These are phyloP conservation scores for Carex kokanica DNA, from an alignment of 176 grass and related monocot species.

Conservation along the genomic window DNA sequence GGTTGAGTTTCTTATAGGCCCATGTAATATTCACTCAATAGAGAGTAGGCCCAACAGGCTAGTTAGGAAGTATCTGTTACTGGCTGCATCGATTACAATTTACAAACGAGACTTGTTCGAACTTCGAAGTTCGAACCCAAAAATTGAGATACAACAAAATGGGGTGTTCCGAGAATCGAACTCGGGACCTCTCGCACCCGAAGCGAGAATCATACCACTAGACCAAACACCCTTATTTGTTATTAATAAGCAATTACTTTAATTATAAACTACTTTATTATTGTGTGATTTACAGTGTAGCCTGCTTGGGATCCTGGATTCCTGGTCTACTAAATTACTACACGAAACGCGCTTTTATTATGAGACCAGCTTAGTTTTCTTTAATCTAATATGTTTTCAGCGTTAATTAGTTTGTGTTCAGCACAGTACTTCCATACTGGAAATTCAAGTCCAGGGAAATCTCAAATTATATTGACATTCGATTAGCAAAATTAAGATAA, in stretches of 20 bases:
- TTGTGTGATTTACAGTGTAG: too few species aligned
- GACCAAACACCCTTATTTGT: conserved; percentile 43
- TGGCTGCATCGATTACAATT: too few species aligned
- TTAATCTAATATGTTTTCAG: neutral
- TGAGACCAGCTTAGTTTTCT: neutral
- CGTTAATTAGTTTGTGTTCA: neutral
- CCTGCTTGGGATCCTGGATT: too few species aligned
- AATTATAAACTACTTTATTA: too few species aligned
- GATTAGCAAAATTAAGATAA: neutral
- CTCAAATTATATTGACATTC: neutral
- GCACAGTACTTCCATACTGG: neutral
- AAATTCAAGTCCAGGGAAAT: neutral
- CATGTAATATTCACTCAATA: neutral
- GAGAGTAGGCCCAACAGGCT: neutral
- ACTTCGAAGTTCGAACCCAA: neutral
- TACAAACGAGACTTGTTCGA: too few species aligned
- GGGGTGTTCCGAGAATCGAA: conserved; percentile 56
- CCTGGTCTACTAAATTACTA: conserved; percentile 17
- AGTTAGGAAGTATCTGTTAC: too few species aligned
- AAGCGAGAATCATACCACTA: conserved; percentile 80
- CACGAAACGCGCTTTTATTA: conserved; percentile 40
- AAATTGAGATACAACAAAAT: neutral
- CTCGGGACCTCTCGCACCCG: conserved; percentile 63
- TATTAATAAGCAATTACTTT: too few species aligned
- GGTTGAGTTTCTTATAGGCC: neutral